Percentiles rank a stretch among this genome's conserved stretches.
Evolutionary conservation across 2,329 filamentous ascomycete species (phyloP).

Genomic region (Fusarium hainanense): DNA sequence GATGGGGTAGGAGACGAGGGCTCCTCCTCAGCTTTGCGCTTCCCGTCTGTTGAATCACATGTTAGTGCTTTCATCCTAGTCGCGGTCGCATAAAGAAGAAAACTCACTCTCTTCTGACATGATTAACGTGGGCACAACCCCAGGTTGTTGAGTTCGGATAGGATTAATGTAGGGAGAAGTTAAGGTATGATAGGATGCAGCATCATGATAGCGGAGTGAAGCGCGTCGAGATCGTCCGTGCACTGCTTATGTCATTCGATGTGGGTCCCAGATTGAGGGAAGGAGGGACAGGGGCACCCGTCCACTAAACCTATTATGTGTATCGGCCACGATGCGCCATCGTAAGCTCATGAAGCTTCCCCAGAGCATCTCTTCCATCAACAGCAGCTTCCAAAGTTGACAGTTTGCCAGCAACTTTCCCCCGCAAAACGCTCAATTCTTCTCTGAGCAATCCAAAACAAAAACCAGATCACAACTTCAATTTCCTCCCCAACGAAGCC

Average conservation of each 20-base stretch:
- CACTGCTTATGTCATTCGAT: conserved; percentile 48
- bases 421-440: conserved; percentile 4
- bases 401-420: conserved; percentile 9
- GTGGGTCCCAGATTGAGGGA: neutral
- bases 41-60: conserved; percentile 58
- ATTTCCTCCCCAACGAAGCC: conserved; percentile 47
- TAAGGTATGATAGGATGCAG: conserved; percentile 24
- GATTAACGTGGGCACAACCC: conserved; percentile 3
- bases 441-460: neutral
- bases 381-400: conserved; percentile 22
- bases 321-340: conserved; percentile 52
- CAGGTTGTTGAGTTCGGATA: conserved; percentile 1
- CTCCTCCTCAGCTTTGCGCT: conserved; percentile 79
- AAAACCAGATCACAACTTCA: neutral
- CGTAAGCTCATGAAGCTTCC: conserved; percentile 47
- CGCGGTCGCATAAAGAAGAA: neutral
- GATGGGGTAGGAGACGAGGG: conserved; percentile 68
- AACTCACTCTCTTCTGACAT: conserved; percentile 46
- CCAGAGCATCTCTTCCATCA: conserved; percentile 39
- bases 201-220: conserved; percentile 42
- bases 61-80: conserved; percentile 8
- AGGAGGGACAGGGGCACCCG: neutral
- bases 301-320: conserved; percentile 49
- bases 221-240: conserved; percentile 42
- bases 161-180: conserved; percentile 23